These are phyloP conservation scores for Heliamphora exappendiculata DNA, from an alignment of 148 eudicot species.

Conservation along the genomic window DNA sequence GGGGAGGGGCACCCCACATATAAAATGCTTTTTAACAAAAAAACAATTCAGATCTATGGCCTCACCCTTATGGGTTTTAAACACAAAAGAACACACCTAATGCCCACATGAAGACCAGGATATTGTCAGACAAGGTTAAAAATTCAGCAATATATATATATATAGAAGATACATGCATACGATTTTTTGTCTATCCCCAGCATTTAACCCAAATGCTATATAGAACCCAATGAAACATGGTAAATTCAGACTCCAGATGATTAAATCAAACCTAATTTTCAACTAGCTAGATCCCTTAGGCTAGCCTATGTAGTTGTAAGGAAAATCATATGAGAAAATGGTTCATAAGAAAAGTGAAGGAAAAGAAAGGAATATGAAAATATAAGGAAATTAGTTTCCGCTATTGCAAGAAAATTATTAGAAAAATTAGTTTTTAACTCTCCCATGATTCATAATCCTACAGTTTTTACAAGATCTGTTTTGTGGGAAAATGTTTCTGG, in stretches of 20 bases:
- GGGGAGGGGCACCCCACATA: neutral
- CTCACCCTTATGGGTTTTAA: neutral
- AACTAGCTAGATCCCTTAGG: neutral
- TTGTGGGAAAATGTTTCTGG: too few species aligned
- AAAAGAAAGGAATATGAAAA: too few species aligned
- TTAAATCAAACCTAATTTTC: conserved; percentile 1
- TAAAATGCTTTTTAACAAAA: neutral
- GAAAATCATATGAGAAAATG: too few species aligned
- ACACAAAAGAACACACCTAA: neutral
- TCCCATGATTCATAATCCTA: too few species aligned
- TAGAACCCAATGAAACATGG: neutral
- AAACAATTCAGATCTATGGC: neutral
- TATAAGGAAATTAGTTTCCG: too few species aligned
- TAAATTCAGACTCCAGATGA: conserved; percentile 1
- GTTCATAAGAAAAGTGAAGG: too few species aligned
- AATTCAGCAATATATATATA: neutral
- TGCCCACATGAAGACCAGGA: neutral
- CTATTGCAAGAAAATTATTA: too few species aligned
- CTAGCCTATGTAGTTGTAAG: too few species aligned
- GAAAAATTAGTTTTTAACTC: too few species aligned
- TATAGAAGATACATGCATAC: neutral
- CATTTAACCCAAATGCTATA: neutral
- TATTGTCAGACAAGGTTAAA: neutral
- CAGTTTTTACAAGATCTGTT: too few species aligned
- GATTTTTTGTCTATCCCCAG: neutral